phyloP scores from a whole-genome alignment of 2,329 filamentous ascomycete species.

The Fusarium pseudocircinatum region DNA sequence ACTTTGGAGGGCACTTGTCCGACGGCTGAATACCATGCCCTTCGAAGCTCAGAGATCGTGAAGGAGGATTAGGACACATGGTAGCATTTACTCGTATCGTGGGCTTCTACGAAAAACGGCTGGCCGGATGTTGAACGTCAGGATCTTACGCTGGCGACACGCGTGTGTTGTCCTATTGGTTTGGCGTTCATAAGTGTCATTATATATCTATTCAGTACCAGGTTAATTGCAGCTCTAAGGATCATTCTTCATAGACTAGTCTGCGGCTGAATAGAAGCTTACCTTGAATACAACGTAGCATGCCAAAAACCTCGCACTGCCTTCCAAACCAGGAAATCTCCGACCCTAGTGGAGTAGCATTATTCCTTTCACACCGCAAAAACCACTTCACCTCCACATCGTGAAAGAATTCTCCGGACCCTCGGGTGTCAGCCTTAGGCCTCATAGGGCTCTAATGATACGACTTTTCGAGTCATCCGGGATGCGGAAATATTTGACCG shows the following conservation, averaged over 20 bases:
- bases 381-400: neutral
- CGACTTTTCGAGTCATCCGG: neutral
- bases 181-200: neutral
- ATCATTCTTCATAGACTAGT: neutral
- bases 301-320: neutral
- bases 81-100: neutral
- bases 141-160: neutral
- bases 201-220: neutral
- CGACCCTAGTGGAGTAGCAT: neutral
- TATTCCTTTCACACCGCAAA: neutral
- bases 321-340: neutral
- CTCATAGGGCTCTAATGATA: neutral
- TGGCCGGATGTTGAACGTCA: neutral
- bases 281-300: neutral
- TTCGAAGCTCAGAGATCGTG: neutral
- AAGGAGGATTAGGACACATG: neutral
- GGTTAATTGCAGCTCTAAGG: neutral
- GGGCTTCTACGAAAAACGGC: neutral
- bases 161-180: neutral
- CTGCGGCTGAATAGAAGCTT: neutral
- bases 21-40: neutral
- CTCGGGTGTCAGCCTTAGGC: neutral
- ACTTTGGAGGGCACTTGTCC: neutral
- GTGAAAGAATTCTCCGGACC: neutral
- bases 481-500: neutral